Evolutionary conservation across 495 filamentous ascomycete genomes (phyloP).

Genomic region (Parathielavia appendiculata): DNA sequence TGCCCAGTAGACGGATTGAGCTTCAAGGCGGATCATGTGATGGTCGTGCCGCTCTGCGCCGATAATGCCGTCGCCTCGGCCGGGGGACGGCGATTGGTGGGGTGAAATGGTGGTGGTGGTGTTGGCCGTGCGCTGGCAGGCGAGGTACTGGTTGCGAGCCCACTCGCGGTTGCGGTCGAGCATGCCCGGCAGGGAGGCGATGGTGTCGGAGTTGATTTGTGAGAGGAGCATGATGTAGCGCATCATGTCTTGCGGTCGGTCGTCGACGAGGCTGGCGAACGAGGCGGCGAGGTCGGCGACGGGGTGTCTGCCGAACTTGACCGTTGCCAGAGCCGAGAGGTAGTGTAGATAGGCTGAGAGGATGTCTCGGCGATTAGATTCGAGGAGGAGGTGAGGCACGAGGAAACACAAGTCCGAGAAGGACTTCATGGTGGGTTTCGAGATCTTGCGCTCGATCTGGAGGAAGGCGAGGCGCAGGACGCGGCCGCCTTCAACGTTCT

Average conservation of each 20-base stretch:
- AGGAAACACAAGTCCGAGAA: conserved; percentile 31
- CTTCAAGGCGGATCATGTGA: conserved; percentile 27
- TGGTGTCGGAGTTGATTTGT: conserved; percentile 26
- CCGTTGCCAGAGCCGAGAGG: conserved; percentile 16
- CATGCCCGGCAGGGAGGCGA: conserved; percentile 16
- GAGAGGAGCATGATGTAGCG: conserved; percentile 27
- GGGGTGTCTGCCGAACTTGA: conserved; percentile 28
- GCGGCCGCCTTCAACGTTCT: conserved; percentile 25
- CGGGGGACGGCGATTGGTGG: not conserved
- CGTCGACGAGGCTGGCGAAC: conserved; percentile 20
- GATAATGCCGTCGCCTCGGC: not conserved
- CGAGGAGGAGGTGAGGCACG: conserved; percentile 28
- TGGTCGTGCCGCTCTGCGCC: conserved; percentile 20
- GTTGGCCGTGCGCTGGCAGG: conserved; percentile 19
- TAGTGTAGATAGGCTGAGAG: conserved; percentile 26
- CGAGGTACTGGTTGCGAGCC: conserved; percentile 28
- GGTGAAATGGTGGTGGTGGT: not conserved
- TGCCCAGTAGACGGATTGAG: conserved; percentile 28
- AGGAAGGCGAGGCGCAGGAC: conserved; percentile 31
- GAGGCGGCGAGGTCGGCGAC: conserved; percentile 23
- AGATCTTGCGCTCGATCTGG: conserved; percentile 26
- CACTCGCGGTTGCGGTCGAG: conserved; percentile 22
- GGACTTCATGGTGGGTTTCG: conserved; percentile 24
- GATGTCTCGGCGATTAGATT: conserved; percentile 23
- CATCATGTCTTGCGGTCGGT: conserved; percentile 25